These are phyloP conservation scores for Polytrichum formosum DNA, from an alignment of 225 moss, liverwort and hornwort genomes.

Conservation along the genomic window DNA sequence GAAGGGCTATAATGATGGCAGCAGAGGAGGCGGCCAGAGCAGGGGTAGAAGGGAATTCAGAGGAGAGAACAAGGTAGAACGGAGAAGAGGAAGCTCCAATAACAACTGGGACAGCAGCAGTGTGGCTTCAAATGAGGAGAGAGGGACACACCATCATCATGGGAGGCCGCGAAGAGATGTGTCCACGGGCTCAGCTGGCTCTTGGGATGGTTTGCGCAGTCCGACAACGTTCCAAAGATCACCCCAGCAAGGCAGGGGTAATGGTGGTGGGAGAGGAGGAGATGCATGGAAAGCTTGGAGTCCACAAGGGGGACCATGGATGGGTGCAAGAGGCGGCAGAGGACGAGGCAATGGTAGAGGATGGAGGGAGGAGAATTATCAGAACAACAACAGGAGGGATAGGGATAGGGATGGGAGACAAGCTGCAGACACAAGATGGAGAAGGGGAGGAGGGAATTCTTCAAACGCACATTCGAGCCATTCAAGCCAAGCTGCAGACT, in stretches of 20 bases:
- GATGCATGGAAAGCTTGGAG: slow-evolving; percentile 1
- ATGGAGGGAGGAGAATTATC: not conserved
- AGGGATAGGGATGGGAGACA: not conserved
- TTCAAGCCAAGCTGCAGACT: not conserved
- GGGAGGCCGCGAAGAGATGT: slow-evolving; percentile 5
- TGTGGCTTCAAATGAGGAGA: slow-evolving; percentile 4
- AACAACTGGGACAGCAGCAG: slow-evolving; percentile 1
- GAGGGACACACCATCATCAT: not conserved
- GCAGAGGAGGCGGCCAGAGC: slow-evolving; percentile 4
- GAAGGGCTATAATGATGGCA: not conserved
- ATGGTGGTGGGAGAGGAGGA: not conserved
- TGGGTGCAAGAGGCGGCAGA: not conserved
- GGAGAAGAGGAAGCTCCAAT: slow-evolving; percentile 6
- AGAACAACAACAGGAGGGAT: not conserved
- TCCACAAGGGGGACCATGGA: slow-evolving; percentile 6
- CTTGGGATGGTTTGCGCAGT: slow-evolving; percentile 3
- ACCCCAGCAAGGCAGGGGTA: not conserved
- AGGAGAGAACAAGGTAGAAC: slow-evolving; percentile 1
- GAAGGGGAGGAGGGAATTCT: slow-evolving; percentile 7
- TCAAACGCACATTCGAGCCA: too few relatives aligned
- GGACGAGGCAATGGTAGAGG: not conserved
- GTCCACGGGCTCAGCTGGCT: slow-evolving; percentile 2
- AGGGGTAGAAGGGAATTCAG: slow-evolving; percentile 2
- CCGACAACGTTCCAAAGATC: slow-evolving; percentile 1
- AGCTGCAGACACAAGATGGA: slow-evolving; percentile 1